A percentile compares a stretch with the other conserved stretches of the same genome.
These are phyloP conservation scores for Amaranthus palmeri DNA, from an alignment of 148 eudicot genomes.

Conservation along the genomic window DNA sequence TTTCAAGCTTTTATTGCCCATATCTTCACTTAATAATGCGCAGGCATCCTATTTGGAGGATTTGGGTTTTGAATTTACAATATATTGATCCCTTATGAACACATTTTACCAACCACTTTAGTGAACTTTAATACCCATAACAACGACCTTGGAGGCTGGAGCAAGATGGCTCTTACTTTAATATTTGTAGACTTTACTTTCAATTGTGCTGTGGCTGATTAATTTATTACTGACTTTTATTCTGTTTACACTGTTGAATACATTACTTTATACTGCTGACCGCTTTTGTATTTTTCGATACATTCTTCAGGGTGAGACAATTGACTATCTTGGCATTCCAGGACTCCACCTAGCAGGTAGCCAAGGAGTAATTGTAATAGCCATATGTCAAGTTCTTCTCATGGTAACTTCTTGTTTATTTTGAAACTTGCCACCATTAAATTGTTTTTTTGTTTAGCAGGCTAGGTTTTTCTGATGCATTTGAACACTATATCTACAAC, in stretches of 20 bases:
- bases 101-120: no score
- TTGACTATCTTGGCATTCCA: constrained; percentile 98
- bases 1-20: no score
- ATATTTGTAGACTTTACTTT: neutral
- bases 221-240: neutral
- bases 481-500: no score
- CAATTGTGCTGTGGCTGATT: neutral
- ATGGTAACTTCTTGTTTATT: constrained; percentile 47
- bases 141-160: neutral
- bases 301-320: constrained; percentile 71
- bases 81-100: no score
- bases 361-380: constrained; percentile 90
- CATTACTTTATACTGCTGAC: constrained; percentile 5
- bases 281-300: neutral
- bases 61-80: no score
- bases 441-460: neutral
- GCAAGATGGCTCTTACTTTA: neutral
- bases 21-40: no score
- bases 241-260: neutral
- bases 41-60: no score
- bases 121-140: no score
- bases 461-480: neutral
- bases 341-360: constrained; percentile 97
- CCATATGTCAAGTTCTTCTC: constrained; percentile 85
- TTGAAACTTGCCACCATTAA: neutral